Evolutionary conservation across 2,329 filamentous ascomycete species (phyloP), one percentile per base, ranked within the genome.

Genomic region (Celoporthe dispersa): DNA sequence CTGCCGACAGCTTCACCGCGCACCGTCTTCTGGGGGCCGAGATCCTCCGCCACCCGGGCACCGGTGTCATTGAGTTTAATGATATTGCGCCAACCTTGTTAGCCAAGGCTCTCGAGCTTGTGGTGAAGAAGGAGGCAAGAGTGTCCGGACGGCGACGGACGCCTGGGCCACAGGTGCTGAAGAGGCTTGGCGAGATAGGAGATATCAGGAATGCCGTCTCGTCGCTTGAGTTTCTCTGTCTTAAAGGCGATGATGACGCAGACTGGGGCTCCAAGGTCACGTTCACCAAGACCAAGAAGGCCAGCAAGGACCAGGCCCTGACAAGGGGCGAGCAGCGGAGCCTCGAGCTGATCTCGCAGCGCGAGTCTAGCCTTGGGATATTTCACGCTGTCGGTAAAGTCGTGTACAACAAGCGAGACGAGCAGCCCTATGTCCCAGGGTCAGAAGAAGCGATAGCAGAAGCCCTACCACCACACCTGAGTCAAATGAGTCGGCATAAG

Each of bases 341-440:
- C 6, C 80, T 98, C 12, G 89, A 94, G 76, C 83, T 96, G 70
- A 88, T 98, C 31, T 94, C 92, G 0, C 93, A 94, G 76, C 88
- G 96, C 68, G 96, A 98, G 81, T 91, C 92, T 22, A 97, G 91
- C 73, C 84, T 99, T 2, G 96, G 95, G 1, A 94, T 99, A 65
- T 99, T 99, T 77, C 96, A 99, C 79, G 94, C 96, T 0, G 92
- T 98, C 16, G 96, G 95, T 3, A 98, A 96, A 78, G 93, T 99
- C 2, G 91, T 98, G 0, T 97, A 98, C 82, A 99, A 99, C 82
- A 99, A 98, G 79, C 88, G 96, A 61, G 87, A 92, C 31, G 89
- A 91, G 37, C 78, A 72, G 61, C 79, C 80, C 5, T 78, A 79
- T 4, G 80, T 84, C 16, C 74, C 79, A 3, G 60, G 75, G 77